phyloP scores from a whole-genome alignment of 2,329 filamentous ascomycete species.

The Trichophyton benhamiae region DNA sequence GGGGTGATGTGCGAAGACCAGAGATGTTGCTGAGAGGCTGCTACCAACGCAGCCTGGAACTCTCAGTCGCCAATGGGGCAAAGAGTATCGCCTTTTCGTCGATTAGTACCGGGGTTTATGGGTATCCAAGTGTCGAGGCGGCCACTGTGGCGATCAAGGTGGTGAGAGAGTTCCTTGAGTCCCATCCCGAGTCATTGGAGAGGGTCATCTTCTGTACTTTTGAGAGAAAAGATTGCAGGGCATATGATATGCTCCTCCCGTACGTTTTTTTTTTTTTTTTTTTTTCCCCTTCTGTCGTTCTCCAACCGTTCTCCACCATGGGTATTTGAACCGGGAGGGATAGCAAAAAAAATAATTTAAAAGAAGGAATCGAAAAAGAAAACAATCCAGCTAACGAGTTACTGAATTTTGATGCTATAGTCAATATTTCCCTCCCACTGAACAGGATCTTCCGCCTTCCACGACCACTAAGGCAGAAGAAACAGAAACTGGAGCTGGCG shows the following conservation, averaged over 20 bases:
- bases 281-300: background rate
- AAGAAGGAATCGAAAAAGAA: no score
- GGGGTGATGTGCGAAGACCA: constrained; percentile 15
- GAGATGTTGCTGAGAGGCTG: constrained; percentile 43
- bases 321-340: background rate
- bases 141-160: constrained; percentile 57
- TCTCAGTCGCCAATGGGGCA: constrained; percentile 57
- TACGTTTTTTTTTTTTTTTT: constrained; percentile 39
- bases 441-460: constrained; percentile 7
- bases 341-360: no score
- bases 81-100: constrained; percentile 69
- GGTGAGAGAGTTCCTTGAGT: constrained; percentile 42
- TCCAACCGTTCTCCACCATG: background rate
- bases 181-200: constrained; percentile 42
- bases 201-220: constrained; percentile 80
- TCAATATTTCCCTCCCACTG: constrained; percentile 38
- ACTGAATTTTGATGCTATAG: constrained; percentile 19
- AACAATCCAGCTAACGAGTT: background rate
- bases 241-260: constrained; percentile 62
- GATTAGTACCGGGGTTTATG: constrained; percentile 81
- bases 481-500: background rate
- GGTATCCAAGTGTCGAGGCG: constrained; percentile 65
- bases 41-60: constrained; percentile 58
- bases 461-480: background rate
- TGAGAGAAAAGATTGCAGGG: constrained; percentile 59